Evolutionary conservation across 257 asterid species (phyloP), one percentile per base, ranked within the genome.

Genomic region (Lithospermum erythrorhizon): DNA sequence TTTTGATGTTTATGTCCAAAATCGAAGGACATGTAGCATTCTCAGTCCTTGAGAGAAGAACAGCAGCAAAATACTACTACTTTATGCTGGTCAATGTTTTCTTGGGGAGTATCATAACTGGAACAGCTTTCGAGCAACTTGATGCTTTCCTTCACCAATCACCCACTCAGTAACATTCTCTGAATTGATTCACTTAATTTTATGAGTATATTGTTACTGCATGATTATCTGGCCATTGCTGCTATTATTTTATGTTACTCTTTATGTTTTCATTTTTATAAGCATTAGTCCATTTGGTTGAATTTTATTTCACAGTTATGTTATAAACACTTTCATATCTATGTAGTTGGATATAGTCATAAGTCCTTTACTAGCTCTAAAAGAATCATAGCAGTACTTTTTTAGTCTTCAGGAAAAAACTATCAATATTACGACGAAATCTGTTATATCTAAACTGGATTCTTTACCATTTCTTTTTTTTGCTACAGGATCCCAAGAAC

Each of bases 71-170:
- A 59, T 93, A 93, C 72, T 93, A 93, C 73, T 89, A 84, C 81
- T 93, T 93, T 73, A 84, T 89, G 97, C 78, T 89, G 67, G 96
- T 89, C 55, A 93, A 89, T 58, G 97, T 93, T 69, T 93, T 93
- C 77, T 71, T 93, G 65, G 99, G 99, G 37, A 93, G 99, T 77
- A 89, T 93, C 65, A 86, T 89, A 54, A 67, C 97, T 0, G 99
- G 99, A 71, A 93, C 97, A 37, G 99, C 99, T 32, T 93, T 93
- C 73, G 81, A 93, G 75, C 99, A 93, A 58, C 99, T 93, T 72
- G 77, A 84, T 59, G 95, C 99, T 21, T 93, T 93, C 67, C 89
- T 93, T 68, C 94, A 87, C 72, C 72, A 86, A 72, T 80, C 99
- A n/a, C 63, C 99, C 53, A 66, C 91, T 9, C 87, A 89, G 96